Evolutionary conservation across 345 rosid genomes (phyloP), one percentile per base, ranked within the genome.

Genomic region (Populus tremula): DNA sequence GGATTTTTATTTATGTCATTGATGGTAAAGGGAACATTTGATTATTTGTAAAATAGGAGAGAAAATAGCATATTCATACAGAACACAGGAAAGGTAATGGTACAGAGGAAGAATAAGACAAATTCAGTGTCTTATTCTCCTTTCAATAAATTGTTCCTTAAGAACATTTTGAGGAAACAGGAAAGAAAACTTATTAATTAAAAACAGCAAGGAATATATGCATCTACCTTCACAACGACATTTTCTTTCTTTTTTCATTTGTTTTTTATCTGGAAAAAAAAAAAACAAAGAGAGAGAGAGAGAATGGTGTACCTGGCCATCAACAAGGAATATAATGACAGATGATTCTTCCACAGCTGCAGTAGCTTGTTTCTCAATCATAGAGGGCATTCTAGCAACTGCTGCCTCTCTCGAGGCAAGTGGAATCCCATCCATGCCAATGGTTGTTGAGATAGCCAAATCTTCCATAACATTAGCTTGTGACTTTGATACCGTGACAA

Each of bases 371-470:
- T 86, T 92, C 88, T 94, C 98, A 77, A 94, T 93, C 98, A 94
- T 91, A 75, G 98, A 88, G 78, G 98, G 98, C 98, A 94, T 93
- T 85, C 95, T 89, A 31, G 98, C 95, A 81, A 93, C 87, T 74
- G 98, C 97, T 61, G 97, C 97, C 84, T 93, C 98, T 85, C 97
- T 93, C 6, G 93, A 69, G 35, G 91, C 84, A 72, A 90, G 87
- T 0, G 98, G 87, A 83, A 94, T 93, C 61, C 97, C 98, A 79
- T 93, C 98, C 98, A 94, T 94, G 66, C 98, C 98, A 75, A 94
- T 85, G 75, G 98, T 91, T 23, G 93, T 90, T 45, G 92, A 79
- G 61, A 94, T 84, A 80, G 90, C 92, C 67, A 93, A 86, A 74
- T 94, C 97, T 84, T 93, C 98, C 88, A 91, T 80, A 54, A 93